Evolutionary conservation across 345 rosid genomes (phyloP).

Genomic region (Melaleuca quinquenervia): DNA sequence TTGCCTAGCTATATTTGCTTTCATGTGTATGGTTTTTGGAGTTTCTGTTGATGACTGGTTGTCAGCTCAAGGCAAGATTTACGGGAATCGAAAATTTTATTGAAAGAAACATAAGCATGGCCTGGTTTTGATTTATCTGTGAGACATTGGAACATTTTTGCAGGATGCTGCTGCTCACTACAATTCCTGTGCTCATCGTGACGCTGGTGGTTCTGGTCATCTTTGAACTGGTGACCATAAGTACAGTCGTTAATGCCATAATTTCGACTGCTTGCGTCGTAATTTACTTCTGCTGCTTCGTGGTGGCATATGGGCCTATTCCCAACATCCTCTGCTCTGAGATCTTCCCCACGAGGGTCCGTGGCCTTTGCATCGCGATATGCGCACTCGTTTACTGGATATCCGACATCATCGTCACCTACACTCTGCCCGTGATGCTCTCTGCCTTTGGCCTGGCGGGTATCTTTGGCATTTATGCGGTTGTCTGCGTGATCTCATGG

Average conservation of each 20-base stretch:
- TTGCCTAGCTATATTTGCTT: not conserved
- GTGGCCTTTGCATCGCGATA: slow-evolving; percentile 95
- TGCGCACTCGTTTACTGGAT: slow-evolving; percentile 89
- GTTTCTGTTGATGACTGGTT: not conserved
- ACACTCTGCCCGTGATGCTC: slow-evolving; percentile 82
- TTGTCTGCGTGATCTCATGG: slow-evolving; percentile 73
- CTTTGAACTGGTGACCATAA: slow-evolving; percentile 34
- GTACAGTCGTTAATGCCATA: slow-evolving; percentile 48
- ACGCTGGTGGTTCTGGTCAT: slow-evolving; percentile 60
- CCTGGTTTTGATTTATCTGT: not conserved
- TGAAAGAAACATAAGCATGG: not conserved
- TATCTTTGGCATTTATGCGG: slow-evolving; percentile 61
- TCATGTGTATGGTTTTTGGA: not conserved
- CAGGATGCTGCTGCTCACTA: slow-evolving; percentile 76
- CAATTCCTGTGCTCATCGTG: slow-evolving; percentile 70
- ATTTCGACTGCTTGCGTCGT: slow-evolving; percentile 74
- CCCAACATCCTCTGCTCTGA: slow-evolving; percentile 96
- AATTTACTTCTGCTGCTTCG: slow-evolving; percentile 85
- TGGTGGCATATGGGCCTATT: slow-evolving; percentile 77
- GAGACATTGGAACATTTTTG: not conserved
- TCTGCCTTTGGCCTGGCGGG: slow-evolving; percentile 71
- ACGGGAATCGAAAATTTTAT: not conserved
- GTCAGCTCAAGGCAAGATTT: not conserved
- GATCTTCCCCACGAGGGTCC: slow-evolving; percentile 95
- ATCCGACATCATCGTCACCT: slow-evolving; percentile 76